Conservation (phyloP, 1,139 yeast genomes). For the Ogataea hybrid region DNA sequence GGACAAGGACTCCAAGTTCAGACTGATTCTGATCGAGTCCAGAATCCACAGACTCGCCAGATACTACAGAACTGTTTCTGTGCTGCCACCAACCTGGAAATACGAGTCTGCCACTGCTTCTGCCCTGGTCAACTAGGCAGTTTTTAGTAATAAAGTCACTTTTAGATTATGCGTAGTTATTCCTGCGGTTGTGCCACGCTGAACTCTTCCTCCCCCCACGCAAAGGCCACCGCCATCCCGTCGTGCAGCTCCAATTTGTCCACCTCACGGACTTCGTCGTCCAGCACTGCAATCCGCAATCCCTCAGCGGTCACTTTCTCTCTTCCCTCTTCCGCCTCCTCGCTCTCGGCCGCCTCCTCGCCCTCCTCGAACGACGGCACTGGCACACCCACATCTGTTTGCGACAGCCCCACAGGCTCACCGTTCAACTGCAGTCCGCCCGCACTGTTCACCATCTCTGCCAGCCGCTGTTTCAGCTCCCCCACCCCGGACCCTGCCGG, state of each 20-base stretch:
- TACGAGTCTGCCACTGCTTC: conserved; percentile 99
- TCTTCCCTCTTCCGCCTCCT: conserved; percentile 6
- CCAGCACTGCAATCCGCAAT: background rate
- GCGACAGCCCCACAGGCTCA: conserved; percentile 20
- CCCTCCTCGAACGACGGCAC: conserved; percentile 32
- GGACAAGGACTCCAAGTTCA: conserved; percentile 99
- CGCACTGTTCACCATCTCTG: conserved; percentile 40
- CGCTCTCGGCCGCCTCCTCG: conserved; percentile 11
- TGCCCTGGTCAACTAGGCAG: conserved; percentile 87
- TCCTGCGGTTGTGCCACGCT: conserved; percentile 37
- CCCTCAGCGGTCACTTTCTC: background rate
- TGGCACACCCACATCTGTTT: conserved; percentile 32
- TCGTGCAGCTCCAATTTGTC: conserved; percentile 21
- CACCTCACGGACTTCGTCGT: conserved; percentile 35
- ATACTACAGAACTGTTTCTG: conserved; percentile 99
- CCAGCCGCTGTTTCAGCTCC: conserved; percentile 36
- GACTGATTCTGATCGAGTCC: conserved; percentile 99
- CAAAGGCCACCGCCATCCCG: conserved; percentile 37
- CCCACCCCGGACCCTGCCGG: conserved; percentile 32
- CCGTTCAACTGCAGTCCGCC: conserved; percentile 43
- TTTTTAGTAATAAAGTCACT: conserved; percentile 1
- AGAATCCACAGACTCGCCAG: conserved; percentile 99
- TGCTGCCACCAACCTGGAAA: conserved; percentile 99
- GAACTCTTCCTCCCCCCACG: conserved; percentile 39
- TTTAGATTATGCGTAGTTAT: background rate